Base-by-base conservation (phyloP, 495 filamentous ascomycete species). In the Terfezia claveryi region DNA sequence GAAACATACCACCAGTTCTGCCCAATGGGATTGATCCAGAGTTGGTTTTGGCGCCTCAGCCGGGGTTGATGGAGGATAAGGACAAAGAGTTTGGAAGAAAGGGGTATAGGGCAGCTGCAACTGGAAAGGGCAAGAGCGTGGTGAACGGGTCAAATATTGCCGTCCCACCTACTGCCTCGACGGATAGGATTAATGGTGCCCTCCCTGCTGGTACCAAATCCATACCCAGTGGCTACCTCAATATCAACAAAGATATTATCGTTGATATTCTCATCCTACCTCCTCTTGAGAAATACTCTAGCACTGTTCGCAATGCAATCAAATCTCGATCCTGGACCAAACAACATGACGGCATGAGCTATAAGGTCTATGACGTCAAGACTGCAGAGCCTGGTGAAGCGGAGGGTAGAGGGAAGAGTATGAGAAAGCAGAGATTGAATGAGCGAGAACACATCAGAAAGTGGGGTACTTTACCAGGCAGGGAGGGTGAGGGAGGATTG, bases 1-100 rank as follows among this genome's bases (percentile, higher is more conserved):
- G 92, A 9, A 95, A 82, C 76, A 82, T 98, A 56, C 79, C 83
- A 10, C 91, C 89, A 27, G 85, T 83, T 57, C 93, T 87, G 81
- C 75, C 78, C 16, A 77, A 83, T 0, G 82, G 85, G 44, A 79
- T 89, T 2, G 73, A 77, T 54, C 66, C 32, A 73, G 76, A 57
- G 73, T 72, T 63, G 68, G 70, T 58, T 63, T 73, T 37, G 62
- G 64, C 41, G 12, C 1, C 41, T 14, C 41, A 14, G 17, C 12
- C 17, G 4, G 14, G 14, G 12, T 4, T 8, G 1, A 14, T 14
- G 17, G 41, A 14, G 41, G 41, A 14, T 8, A 46, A 46, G 41
- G 12, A 14, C 4, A 14, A 14, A 20, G 41, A 46, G 8, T 0
- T 20, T 46, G 41, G 41, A 20, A 14, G 41, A 14, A 46, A 46